A percentile compares a stretch with the other conserved stretches of the same genome.
These are phyloP conservation scores for Hippophae tibetana DNA, from an alignment of 306 rosid species.

Conservation along the genomic window DNA sequence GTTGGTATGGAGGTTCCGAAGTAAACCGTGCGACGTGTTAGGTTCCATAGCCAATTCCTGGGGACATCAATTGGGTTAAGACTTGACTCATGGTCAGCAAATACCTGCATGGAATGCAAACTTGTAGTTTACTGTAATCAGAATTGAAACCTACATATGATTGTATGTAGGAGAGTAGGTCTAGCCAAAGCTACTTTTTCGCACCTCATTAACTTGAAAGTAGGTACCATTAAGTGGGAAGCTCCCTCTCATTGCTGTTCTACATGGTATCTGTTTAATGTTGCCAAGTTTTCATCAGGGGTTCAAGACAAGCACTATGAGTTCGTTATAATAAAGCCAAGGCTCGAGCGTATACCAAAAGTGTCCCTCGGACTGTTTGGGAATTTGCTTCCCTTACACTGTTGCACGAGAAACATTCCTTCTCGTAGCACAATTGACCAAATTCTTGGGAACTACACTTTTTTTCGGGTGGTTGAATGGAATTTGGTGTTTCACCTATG, in stretches of 20 bases:
- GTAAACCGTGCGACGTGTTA: slow-evolving; percentile 41
- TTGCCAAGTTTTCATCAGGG: slow-evolving; percentile 17
- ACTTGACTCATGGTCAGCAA: slow-evolving; percentile 45
- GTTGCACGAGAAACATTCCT: slow-evolving; percentile 81
- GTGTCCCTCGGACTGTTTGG: slow-evolving; percentile 75
- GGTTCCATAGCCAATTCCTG: slow-evolving; percentile 44
- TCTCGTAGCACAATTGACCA: slow-evolving; percentile 57
- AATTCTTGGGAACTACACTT: slow-evolving; percentile 53
- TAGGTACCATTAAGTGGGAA: slow-evolving; percentile 94
- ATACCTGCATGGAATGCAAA: slow-evolving; percentile 23
- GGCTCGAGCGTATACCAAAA: slow-evolving; percentile 46
- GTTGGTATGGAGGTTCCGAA: slow-evolving; percentile 47
- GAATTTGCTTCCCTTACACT: slow-evolving; percentile 67
- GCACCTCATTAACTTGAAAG: slow-evolving; percentile 95
- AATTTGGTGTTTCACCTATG: slow-evolving; percentile 85
- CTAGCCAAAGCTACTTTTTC: slow-evolving; percentile 2
- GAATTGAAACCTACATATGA: slow-evolving; percentile 13
- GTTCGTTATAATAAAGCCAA: too few species aligned
- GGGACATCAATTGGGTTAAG: slow-evolving; percentile 42
- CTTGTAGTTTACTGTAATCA: slow-evolving; percentile 13
- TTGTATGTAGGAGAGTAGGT: slow-evolving; percentile 8
- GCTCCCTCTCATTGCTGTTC: slow-evolving; percentile 93
- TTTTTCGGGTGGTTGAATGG: slow-evolving; percentile 71
- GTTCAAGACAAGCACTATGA: slow-evolving; percentile 11
- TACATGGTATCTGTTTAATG: slow-evolving; percentile 70